Conservation (phyloP, 768 basidiomycete species). For the Cystofilobasidium macerans region DNA sequence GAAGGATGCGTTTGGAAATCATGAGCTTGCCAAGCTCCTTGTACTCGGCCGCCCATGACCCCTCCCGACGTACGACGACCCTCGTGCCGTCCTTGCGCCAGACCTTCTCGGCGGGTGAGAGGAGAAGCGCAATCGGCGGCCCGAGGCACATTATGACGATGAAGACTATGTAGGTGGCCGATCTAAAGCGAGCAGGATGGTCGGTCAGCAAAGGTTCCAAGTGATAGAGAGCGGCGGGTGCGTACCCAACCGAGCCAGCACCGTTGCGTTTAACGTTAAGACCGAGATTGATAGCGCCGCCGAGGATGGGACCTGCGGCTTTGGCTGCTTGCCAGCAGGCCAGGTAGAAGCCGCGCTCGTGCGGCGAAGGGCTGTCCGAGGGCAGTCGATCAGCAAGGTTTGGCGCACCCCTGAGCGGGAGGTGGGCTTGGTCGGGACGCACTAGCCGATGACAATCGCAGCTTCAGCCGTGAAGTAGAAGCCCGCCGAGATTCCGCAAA, state of each 20-base stretch:
- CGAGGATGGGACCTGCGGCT: conserved; percentile 3
- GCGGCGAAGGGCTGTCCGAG: too few species aligned
- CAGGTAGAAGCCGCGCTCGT: conserved; percentile 8
- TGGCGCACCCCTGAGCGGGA: too few species aligned
- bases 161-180: conserved; percentile 12
- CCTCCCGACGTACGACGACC: conserved; percentile 3
- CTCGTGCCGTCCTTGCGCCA: conserved; percentile 9
- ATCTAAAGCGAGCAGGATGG: not conserved
- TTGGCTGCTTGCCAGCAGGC: conserved; percentile 3
- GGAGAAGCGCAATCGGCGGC: conserved; percentile 10
- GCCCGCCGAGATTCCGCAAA: conserved; percentile 11
- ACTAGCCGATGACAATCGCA: too few species aligned
- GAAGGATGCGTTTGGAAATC: conserved; percentile 4
- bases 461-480: conserved; percentile 11
- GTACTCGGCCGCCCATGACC: not conserved
- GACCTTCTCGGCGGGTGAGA: conserved; percentile 7
- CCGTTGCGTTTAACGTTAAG: not conserved
- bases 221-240: too few species aligned
- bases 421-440: too few species aligned
- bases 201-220: not conserved
- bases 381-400: too few species aligned
- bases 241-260: not conserved
- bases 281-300: conserved; percentile 13
- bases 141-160: conserved; percentile 21
- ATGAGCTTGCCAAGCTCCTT: conserved; percentile 12